These are phyloP conservation scores for Ambrosia artemisiifolia DNA, from an alignment of 129 eudicot species.

Conservation along the genomic window DNA sequence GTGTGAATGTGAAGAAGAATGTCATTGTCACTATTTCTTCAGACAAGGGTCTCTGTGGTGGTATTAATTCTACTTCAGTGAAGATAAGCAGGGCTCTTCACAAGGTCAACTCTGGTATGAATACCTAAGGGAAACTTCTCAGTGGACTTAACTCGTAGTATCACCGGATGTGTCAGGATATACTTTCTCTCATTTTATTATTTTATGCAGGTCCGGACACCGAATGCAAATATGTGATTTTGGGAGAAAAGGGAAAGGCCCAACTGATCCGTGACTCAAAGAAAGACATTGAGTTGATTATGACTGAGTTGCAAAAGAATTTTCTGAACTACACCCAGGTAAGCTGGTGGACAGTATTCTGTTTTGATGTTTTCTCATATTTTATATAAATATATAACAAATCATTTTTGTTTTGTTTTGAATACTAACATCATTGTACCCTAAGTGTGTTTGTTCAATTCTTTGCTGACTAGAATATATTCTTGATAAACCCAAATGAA, in stretches of 20 bases:
- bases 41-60: slow-evolving; percentile 99
- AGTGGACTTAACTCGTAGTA: neutral
- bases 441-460: neutral
- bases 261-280: slow-evolving; percentile 93
- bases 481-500: neutral
- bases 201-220: slow-evolving; percentile 68
- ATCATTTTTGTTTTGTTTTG: neutral
- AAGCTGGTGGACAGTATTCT: neutral
- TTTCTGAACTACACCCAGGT: slow-evolving; percentile 98
- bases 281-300: slow-evolving; percentile 56
- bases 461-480: neutral
- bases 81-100: slow-evolving; percentile 84
- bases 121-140: neutral
- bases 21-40: slow-evolving; percentile 79
- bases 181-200: neutral
- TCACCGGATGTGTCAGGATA: neutral
- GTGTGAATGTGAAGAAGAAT: slow-evolving; percentile 89
- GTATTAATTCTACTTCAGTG: slow-evolving; percentile 91
- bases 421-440: neutral
- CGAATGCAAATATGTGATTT: slow-evolving; percentile 64
- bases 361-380: neutral
- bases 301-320: slow-evolving; percentile 89
- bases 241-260: slow-evolving; percentile 97
- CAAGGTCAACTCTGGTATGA: slow-evolving; percentile 71
- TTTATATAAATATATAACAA: neutral